Base-by-base conservation (phyloP, 371 early-diverging fungal genomes). In the Mortierella polycephala region DNA sequence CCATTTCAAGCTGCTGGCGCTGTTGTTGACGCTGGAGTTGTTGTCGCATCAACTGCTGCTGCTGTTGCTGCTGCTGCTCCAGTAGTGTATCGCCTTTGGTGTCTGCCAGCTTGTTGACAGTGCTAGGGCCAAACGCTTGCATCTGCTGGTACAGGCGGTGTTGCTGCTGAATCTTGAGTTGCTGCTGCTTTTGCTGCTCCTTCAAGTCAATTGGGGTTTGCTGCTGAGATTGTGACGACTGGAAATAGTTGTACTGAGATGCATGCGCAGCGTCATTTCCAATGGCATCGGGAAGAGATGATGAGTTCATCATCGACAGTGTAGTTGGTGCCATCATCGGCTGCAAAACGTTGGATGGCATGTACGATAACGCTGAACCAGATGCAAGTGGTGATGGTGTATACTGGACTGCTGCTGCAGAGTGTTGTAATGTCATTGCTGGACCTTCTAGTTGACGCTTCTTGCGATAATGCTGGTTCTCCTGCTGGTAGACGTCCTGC, bases 161-260 rank as follows among this genome's bases (percentile, higher is more conserved):
- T 18, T 51, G 51, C 42, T 79, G 79, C 57, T 79, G 79, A 13
- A 72, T 79, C 65, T 79, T 72, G 67, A 79, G 79, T 13, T 79
- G 79, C 12, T 76, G 77, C 55, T 60, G 72, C 57, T 73, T 73
- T 49, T 79, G 80, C 47, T 79, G 79, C 51, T 79, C 79, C 63
- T 79, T 79, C 42, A 79, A 37, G 44, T 79, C 79, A 9, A 56
- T 18, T 10, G 45, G 66, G 16, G 23, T 59, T 18, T 53, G 58
- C 21, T 59, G 64, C 52, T 56, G 67, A 30, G 57, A 0, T 7
- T 69, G 64, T 5, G 14, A 50, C 0, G 39, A 62, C 46, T 57
- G 63, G 60, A 7, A 16, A 40, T 57, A 62, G 51, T 54, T 47
- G 45, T 47, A 55, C 42, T 60, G 60, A 4, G 57, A 46, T 18